Evolutionary conservation across 176 grass and related monocot species (phyloP), one percentile per base, ranked within the genome.

Genomic region (Themeda triandra): DNA sequence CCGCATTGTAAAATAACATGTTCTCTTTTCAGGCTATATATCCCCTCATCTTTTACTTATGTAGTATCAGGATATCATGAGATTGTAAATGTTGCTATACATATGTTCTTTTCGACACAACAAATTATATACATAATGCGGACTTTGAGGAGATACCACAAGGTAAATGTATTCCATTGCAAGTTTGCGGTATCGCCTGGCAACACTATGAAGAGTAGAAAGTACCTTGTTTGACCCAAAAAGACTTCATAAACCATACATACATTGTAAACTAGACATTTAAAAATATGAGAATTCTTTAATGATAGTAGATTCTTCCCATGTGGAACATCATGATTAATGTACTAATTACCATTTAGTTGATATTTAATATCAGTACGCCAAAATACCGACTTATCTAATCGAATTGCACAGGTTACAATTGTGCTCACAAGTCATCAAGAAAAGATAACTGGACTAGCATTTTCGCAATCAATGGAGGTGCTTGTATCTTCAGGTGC

Each of bases 391-490:
- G 0, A 60, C 23, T 10, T 28, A 72, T 21, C 18, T 51, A 18
- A 46, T 14, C 2, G 8, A 4, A 29, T 18, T 73, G 63, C 24
- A 31, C 69, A 89, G 87, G 76, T 81, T 18, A 68, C 85, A 82
- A 88, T 35, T 18, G 86, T 83, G 60, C 78, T 90, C 13, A 88
- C 51, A 42, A 82, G 91, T 63, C 91, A 93, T 83, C 85, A 93
- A 32, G 86, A 63, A 63, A 88, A 79, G 46, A 86, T 93, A 12
- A 90, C 91, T 70, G 91, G 91, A 62, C 73, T 93, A 32, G 88
- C 88, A 35, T 90, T 93, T 78, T 86, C 88, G 2, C 67, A 77
- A 73, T 80, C 71, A 21, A 70, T 88, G 40, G 75, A 88, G 80
- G 68, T 90, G 15, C 88, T 69, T 85, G 58, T 27, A 25, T 62